Base-by-base conservation (phyloP, 352 stramenopile genomes). In the Thalassiosira oceanica region DNA sequence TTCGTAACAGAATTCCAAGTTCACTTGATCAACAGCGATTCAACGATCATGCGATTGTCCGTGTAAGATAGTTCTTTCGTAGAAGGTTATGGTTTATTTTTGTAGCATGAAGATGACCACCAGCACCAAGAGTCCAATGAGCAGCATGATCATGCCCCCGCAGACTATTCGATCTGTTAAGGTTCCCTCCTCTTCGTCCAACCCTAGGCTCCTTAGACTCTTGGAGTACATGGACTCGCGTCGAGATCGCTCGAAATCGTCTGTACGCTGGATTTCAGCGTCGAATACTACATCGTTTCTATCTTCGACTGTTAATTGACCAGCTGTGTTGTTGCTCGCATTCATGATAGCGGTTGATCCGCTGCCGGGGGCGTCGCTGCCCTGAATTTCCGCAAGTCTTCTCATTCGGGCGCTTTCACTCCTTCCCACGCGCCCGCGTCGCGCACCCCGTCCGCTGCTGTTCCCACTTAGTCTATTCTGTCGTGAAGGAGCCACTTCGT, bases 401-500 rank as follows among this genome's bases (percentile, higher is more conserved):
- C 28, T 33, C 29, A 26, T 10, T 11, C 53, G 37, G 16, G 50
- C 20, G 36, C 37, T 57, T 7, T 39, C 24, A 16, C 20, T 41
- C 18, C 21, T n/a, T 4, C 20, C 29, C 20, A 53, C 20, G 20
- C 45, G 45, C 20, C 20, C 20, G 20, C 45, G 24, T 2, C 53
- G 41, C n/a, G n/a, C n/a, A n/a, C n/a, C n/a, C 10, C 20, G 20
- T 16, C 28, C 23, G 13, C 29, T 3, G 20, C 21, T 18, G n/a
- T n/a, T n/a, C 31, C 24, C 49, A 18, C 8, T 6, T 16, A 16
- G 11, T 16, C 49, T 26, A 43, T 46, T 58, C 20, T 63, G 53
- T 16, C 53, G 37, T 11, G n/a, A 1, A 3, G 53, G 53, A 20
- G 53, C 53, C 41, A 11, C 37, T 16, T 63, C 53, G 16, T 57